Base-by-base conservation (phyloP, 805 yeast genomes). In the Metschnikowia lochheadii region DNA sequence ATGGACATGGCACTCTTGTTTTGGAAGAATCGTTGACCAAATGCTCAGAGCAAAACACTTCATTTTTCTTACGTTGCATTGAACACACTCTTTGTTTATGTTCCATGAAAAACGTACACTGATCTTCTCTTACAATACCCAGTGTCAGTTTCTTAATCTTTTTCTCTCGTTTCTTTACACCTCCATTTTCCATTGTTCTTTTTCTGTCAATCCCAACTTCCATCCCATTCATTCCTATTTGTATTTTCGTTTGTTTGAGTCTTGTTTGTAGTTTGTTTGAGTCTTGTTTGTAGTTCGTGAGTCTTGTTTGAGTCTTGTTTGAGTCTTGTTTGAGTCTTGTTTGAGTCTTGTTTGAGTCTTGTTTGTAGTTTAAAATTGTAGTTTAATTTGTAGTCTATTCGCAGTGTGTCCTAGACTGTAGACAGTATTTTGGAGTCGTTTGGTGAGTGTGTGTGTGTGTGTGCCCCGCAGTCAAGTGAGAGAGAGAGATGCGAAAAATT, bases 1-100 rank as follows among this genome's bases (percentile, higher is more conserved):
- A 62, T 0, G 96, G 89, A 67, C 97, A 89, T 6, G 83, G 80
- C 0, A 89, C 76, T 49, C 96, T 67, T 44, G 31, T n/a, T 7
- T 23, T 23, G 13, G 54, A 49, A 47, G 50, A 39, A 37, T 49
- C 58, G 32, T 48, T 56, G 34, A 63, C 63, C 60, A 76, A 54
- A 63, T 87, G 95, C 55, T 85, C 85, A 7, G 85, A 79, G 64
- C 95, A 87, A 59, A 64, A 84, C 37, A 64, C 63, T 20, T 72
- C 73, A 31, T 67, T 77, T 10, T 69, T 65, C 49, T 77, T 75
- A 32, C 86, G 69, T 52, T 83, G 83, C 77, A 85, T 75, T 3
- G 81, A 79, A 64, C 95, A 87, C 41, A 65, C 66, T 49, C 88
- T 69, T 36, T 75, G 75, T 64, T 80, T 83, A 59, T 73, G 75